A percentile compares a stretch with the other conserved stretches of the same genome.
These are phyloP conservation scores for Persicaria maculosa DNA, from an alignment of 148 eudicot genomes.

Conservation along the genomic window DNA sequence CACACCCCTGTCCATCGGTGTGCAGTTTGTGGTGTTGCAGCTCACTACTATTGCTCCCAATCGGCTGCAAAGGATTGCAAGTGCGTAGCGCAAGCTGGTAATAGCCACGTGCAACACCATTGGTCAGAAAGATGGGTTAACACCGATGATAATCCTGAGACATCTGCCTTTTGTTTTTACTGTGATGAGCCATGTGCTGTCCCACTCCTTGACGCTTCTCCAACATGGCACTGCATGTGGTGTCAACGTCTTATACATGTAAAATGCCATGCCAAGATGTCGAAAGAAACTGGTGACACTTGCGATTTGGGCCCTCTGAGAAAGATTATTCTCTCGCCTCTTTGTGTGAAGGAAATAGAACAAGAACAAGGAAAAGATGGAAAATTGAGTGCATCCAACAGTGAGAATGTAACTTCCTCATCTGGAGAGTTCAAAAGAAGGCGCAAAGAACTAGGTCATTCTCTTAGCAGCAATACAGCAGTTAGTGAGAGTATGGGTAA, in stretches of 20 bases:
- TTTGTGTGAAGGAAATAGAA: slow-evolving; percentile 62
- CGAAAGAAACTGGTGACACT: slow-evolving; percentile 59
- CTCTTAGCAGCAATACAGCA: slow-evolving; percentile 40
- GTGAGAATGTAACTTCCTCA: slow-evolving; percentile 35
- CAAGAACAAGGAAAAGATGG: slow-evolving; percentile 31
- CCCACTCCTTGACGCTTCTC: slow-evolving; percentile 69
- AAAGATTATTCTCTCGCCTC: slow-evolving; percentile 64
- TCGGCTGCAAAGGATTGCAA: slow-evolving; percentile 78
- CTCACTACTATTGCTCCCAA: slow-evolving; percentile 68
- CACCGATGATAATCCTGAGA: slow-evolving; percentile 70
- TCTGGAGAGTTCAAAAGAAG: slow-evolving; percentile 57
- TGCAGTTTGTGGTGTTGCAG: slow-evolving; percentile 78
- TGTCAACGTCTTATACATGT: slow-evolving; percentile 86
- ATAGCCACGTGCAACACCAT: slow-evolving; percentile 66
- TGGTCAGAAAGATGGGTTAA: slow-evolving; percentile 86
- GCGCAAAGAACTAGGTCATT: slow-evolving; percentile 40
- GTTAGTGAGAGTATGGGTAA: slow-evolving; percentile 19
- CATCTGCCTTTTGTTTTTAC: slow-evolving; percentile 65
- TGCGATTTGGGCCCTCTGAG: slow-evolving; percentile 78
- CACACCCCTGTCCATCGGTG: slow-evolving; percentile 63
- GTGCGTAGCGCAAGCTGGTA: slow-evolving; percentile 73
- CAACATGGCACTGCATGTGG: slow-evolving; percentile 87
- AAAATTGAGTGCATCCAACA: slow-evolving; percentile 33
- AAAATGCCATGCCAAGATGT: slow-evolving; percentile 68
- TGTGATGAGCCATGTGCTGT: slow-evolving; percentile 90